Evolutionary conservation across 148 eudicot species (phyloP).

Genomic region (Rheum nobile): DNA sequence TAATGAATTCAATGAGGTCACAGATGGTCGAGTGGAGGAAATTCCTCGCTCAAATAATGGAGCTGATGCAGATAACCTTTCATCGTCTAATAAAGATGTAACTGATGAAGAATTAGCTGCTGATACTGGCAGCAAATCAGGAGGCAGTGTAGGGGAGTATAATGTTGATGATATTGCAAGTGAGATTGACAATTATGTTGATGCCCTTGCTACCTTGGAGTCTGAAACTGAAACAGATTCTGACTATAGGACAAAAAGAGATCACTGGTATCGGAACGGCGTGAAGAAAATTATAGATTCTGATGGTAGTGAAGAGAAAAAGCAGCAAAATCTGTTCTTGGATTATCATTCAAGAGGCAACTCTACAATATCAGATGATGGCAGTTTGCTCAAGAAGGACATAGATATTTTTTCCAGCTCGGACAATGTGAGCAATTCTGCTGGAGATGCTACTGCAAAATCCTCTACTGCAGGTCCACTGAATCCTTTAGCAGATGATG

Average conservation of each 20-base stretch:
- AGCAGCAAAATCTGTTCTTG: constrained; percentile 23
- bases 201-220: constrained; percentile 78
- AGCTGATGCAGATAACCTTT: constrained; percentile 15
- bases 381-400: constrained; percentile 27
- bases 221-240: constrained; percentile 74
- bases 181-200: constrained; percentile 71
- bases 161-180: constrained; percentile 64
- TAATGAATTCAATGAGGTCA: constrained; percentile 21
- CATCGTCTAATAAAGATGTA: constrained; percentile 15
- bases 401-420: constrained; percentile 39
- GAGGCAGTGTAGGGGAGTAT: constrained; percentile 24
- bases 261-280: constrained; percentile 15
- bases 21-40: constrained; percentile 14
- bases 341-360: constrained; percentile 63
- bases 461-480: constrained; percentile 19
- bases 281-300: constrained; percentile 28
- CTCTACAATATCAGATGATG: constrained; percentile 47
- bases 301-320: constrained; percentile 44
- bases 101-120: constrained; percentile 32
- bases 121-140: constrained; percentile 31
- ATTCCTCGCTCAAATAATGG: constrained; percentile 12
- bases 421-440: constrained; percentile 30
- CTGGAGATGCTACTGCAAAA: constrained; percentile 20
- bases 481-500: constrained; percentile 20
- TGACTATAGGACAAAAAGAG: constrained; percentile 35